Evolutionary conservation across 345 rosid genomes (phyloP), one percentile per base, ranked within the genome.

Genomic region (Triadica sebifera): DNA sequence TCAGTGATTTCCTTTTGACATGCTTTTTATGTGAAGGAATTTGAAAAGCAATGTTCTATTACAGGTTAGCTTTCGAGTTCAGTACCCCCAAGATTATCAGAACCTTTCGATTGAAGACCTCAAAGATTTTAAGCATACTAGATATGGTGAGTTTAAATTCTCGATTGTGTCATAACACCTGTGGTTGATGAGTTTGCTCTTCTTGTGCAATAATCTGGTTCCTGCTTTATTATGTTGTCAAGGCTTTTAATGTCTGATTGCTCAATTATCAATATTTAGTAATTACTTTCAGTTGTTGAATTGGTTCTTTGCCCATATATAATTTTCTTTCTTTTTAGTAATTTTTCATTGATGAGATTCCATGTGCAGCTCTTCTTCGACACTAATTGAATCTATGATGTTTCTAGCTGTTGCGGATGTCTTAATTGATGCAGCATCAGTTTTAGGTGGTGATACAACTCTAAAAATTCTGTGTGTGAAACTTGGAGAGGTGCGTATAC

Each of bases 31-130:
- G 39, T 0, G 6, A 63, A 43, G 73, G 7, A 56, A 22, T 63
- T 61, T 53, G 53, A 53, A 68, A 43, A 41, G 71, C 45, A 51
- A 34, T 60, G 55, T 43, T 70, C 70, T 77, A 50, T 81, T 56
- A 56, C 90, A 95, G 99, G 98, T 93, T 82, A 90, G 89, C 85
- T 95, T 84, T 80, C 91, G 97, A 76, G 99, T 95, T 82, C 97
- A 93, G 67, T 95, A 91, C 82, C 93, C 97, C 38, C 85, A 86
- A 79, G 98, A 93, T 81, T 81, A 93, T 85, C 94, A 91, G 83
- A 85, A 84, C 77, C 97, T 95, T 77, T 89, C 98, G 69, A 83
- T 78, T 56, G 97, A 95, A 82, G 99, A 95, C 85, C 99, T 93
- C 77, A 93, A 88, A 85, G 99, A 95, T 70, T 93, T 95, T 79